These are phyloP conservation scores for Hypocreales sp. DNA, from an alignment of 2,329 filamentous ascomycete genomes.

Conservation along the genomic window DNA sequence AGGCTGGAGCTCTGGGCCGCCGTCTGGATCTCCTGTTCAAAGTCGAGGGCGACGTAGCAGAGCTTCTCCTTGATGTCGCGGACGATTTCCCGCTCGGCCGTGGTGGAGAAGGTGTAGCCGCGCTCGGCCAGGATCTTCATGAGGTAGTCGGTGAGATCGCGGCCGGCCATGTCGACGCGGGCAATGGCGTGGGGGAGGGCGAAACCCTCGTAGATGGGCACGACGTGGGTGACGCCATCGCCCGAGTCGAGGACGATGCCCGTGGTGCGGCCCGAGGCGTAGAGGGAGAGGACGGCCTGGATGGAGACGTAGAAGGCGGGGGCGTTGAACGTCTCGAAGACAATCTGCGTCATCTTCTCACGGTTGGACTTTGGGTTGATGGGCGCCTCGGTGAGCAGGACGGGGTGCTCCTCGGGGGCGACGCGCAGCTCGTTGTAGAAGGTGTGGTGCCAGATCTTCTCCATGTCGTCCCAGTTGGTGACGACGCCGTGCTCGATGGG, in stretches of 20 bases:
- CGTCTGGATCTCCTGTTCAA: conserved; percentile 99
- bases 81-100: conserved; percentile 99
- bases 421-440: conserved; percentile 99
- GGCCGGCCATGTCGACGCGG: conserved; percentile 99
- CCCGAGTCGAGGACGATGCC: conserved; percentile 99
- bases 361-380: conserved; percentile 99
- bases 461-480: conserved; percentile 99
- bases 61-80: conserved; percentile 99
- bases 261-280: conserved; percentile 99
- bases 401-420: conserved; percentile 98
- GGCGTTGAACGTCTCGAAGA: conserved; percentile 99
- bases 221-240: conserved; percentile 99
- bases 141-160: conserved; percentile 99
- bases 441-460: conserved; percentile 99
- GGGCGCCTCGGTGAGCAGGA: conserved; percentile 95
- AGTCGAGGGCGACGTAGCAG: conserved; percentile 99
- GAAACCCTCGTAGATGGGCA: conserved; percentile 99
- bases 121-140: conserved; percentile 99
- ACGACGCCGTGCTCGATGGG: conserved; percentile 99
- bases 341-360: conserved; percentile 99
- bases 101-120: conserved; percentile 99
- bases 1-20: conserved; percentile 96
- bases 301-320: conserved; percentile 99
- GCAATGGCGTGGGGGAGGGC: conserved; percentile 99
- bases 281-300: conserved; percentile 97